These are phyloP conservation scores for Pleoardoris graminearum DNA, from an alignment of 2,329 filamentous ascomycete genomes.

Conservation along the genomic window DNA sequence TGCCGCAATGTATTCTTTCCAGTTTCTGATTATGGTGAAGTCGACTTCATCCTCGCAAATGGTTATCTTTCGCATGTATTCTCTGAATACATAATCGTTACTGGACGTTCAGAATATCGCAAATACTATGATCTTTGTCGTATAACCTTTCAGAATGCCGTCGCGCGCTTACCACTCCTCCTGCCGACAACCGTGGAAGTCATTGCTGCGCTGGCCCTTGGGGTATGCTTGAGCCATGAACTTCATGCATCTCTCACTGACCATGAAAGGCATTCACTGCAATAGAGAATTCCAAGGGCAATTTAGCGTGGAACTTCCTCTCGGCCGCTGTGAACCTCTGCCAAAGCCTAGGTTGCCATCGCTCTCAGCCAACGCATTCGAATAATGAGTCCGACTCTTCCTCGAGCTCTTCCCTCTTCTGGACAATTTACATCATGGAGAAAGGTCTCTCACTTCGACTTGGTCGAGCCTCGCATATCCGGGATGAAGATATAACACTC, in stretches of 20 bases:
- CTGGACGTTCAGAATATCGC: constrained; percentile 24
- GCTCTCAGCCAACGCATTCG: constrained; percentile 2
- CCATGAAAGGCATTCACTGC: constrained; percentile 33
- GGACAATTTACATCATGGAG: constrained; percentile 44
- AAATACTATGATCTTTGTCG: constrained; percentile 32
- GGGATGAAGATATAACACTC: constrained; percentile 37
- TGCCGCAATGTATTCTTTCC: constrained; percentile 47
- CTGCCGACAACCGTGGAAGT: constrained; percentile 37
- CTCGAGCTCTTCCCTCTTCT: constrained; percentile 35
- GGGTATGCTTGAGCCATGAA: constrained; percentile 23
- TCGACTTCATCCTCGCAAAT: constrained; percentile 44
- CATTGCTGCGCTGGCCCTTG: constrained; percentile 41
- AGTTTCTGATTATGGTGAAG: constrained; percentile 34
- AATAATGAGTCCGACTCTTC: neutral
- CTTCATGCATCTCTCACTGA: neutral
- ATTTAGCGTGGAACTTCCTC: constrained; percentile 42
- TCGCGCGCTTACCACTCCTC: constrained; percentile 36
- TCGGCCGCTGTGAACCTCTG: constrained; percentile 40
- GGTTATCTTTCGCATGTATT: constrained; percentile 44
- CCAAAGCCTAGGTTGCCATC: constrained; percentile 41
- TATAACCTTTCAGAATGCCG: constrained; percentile 26
- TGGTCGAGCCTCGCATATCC: constrained; percentile 38
- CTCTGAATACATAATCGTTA: constrained; percentile 34
- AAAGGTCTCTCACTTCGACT: constrained; percentile 44
- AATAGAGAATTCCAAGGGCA: constrained; percentile 39